Percentiles rank a stretch among this genome's conserved stretches.
phyloP scores from a whole-genome alignment of 345 rosid genomes.

The Bruguiera sexangula region DNA sequence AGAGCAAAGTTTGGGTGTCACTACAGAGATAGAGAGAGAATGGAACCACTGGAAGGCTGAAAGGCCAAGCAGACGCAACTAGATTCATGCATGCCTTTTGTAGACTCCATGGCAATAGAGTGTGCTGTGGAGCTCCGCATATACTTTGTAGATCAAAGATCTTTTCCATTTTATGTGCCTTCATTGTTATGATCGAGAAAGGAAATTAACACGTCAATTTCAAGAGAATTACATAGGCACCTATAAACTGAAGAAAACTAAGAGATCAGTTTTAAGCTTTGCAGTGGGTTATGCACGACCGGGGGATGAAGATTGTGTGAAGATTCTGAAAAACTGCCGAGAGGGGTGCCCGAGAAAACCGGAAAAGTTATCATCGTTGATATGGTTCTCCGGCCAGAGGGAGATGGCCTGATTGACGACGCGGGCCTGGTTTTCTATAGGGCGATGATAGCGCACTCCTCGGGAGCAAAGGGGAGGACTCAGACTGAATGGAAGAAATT shows the following conservation, averaged over 20 bases:
- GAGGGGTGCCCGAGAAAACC: constrained; percentile 16
- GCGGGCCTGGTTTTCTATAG: constrained; percentile 25
- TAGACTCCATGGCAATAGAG: constrained; percentile 21
- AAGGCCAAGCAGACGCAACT: constrained; percentile 20
- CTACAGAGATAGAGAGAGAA: not conserved
- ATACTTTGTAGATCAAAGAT: too few relatives aligned
- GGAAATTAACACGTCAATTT: too few relatives aligned
- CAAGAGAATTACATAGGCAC: too few relatives aligned
- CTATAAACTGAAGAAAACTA: too few relatives aligned
- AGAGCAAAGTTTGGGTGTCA: too few relatives aligned
- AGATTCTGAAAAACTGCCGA: constrained; percentile 25
- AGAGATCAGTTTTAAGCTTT: not conserved
- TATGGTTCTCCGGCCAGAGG: constrained; percentile 20
- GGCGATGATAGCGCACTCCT: constrained; percentile 22
- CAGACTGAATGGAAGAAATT: constrained; percentile 39
- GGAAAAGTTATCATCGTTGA: constrained; percentile 32
- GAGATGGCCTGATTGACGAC: constrained; percentile 3
- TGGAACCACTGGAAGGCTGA: not conserved
- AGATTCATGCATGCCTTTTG: constrained; percentile 18
- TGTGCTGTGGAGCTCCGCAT: constrained; percentile 18
- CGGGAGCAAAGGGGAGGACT: constrained; percentile 32
- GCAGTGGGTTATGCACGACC: constrained; percentile 26
- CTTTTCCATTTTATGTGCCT: too few relatives aligned
- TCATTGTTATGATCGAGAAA: too few relatives aligned
- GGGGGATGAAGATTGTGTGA: constrained; percentile 26